phyloP scores from a whole-genome alignment of 106 monocot genomes.

The Apostasia ramifera region DNA sequence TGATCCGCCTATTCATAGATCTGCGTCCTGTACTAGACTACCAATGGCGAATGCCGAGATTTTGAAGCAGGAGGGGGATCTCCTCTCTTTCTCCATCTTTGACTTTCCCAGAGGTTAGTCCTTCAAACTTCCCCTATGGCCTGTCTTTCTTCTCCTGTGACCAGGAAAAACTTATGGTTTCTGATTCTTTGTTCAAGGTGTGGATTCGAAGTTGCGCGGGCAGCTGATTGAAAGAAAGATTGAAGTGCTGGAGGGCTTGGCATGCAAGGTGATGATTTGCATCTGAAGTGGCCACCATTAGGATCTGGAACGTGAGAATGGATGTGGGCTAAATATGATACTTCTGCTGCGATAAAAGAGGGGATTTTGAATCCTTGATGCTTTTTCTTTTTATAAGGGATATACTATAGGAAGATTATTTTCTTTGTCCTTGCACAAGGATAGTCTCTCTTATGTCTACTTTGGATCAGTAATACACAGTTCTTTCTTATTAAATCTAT shows the following conservation, averaged over 20 bases:
- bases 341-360: not conserved
- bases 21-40: too few relatives aligned
- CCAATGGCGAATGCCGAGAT: conserved; percentile 27
- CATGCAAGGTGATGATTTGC: conserved; percentile 40
- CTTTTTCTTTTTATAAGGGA: not conserved
- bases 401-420: not conserved
- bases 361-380: not conserved
- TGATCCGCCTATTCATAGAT: too few relatives aligned
- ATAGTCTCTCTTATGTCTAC: not conserved
- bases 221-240: conserved; percentile 77
- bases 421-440: too few relatives aligned
- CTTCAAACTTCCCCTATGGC: not conserved
- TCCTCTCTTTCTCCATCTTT: conserved; percentile 25
- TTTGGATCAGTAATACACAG: too few relatives aligned
- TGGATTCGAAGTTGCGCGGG: conserved; percentile 36
- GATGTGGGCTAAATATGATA: too few relatives aligned
- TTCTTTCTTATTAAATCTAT: too few relatives aligned
- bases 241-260: conserved; percentile 69
- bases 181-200: conserved; percentile 28
- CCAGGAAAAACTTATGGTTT: not conserved
- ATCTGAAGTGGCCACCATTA: not conserved
- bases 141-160: not conserved
- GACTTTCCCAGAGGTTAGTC: conserved; percentile 12
- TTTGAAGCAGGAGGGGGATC: conserved; percentile 15
- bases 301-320: too few relatives aligned